Base-by-base conservation (phyloP, 2,329 filamentous ascomycete genomes). In the Mariannaea elegans region DNA sequence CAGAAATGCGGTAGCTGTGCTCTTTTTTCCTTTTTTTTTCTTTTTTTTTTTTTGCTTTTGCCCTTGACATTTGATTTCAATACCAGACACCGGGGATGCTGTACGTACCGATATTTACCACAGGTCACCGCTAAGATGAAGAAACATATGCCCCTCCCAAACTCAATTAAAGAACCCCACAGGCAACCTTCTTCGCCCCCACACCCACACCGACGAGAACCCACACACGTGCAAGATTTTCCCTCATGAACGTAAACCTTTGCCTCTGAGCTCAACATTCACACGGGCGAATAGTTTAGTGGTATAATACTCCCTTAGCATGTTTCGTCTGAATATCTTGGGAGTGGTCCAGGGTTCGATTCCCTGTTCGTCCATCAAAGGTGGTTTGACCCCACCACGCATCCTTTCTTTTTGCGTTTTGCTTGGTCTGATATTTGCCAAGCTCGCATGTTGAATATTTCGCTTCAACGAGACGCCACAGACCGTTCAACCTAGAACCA, bases 271-370 rank as follows among this genome's bases (percentile, higher is more conserved):
- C 12, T 23, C 48, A 59, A 50, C 55, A 56, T 49, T 32, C 48
- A 38, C 24, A 46, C 59, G 70, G 70, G 71, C 70, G 71, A 69
- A 71, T 72, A 71, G 71, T 72, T 72, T 73, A 72, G 71, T 72
- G 71, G 71, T 72, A 72, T 72, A 70, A 71, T 72, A 69, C 71
- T 72, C 68, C 69, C 71, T 72, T 72, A 72, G 70, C 70, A 72
- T 66, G 32, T 53, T 70, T 64, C 50, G 38, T 63, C 48, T 34
- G 67, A 68, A 63, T 48, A 32, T 59, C 55, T 51, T 72, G 70
- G 70, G 70, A 71, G 71, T 70, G 71, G 71, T 72, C 71, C 71
- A 70, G 71, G 71, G 71, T 73, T 73, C 71, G 68, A 73, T 73
- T 73, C 71, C 71, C 71, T 68, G 71, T 73, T 71, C 66, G 71